A percentile compares a stretch with the other conserved stretches of the same genome.
Evolutionary conservation across 2,329 filamentous ascomycete genomes (phyloP).

Genomic region (Penicillium sp.): DNA sequence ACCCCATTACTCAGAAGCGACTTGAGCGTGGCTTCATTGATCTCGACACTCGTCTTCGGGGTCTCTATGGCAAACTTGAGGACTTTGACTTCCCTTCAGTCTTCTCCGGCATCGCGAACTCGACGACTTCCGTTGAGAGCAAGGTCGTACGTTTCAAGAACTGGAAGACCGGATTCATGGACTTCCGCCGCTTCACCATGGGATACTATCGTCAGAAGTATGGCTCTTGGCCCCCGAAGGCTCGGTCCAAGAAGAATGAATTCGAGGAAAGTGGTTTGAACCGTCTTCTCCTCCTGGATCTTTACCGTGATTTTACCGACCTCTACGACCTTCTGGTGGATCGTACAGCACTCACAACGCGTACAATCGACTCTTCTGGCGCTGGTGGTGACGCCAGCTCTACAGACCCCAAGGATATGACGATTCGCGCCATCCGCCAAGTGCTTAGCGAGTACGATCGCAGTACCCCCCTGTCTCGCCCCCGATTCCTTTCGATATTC

Average conservation of each 20-base stretch:
- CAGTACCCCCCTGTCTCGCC: conserved; percentile 82
- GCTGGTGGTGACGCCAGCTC: conserved; percentile 47
- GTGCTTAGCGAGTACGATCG: conserved; percentile 86
- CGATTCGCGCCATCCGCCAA: conserved; percentile 69
- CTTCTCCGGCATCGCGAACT: conserved; percentile 84
- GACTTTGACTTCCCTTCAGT: conserved; percentile 89
- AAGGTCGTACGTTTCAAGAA: conserved; percentile 77
- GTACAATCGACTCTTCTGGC: conserved; percentile 67
- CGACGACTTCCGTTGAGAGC: conserved; percentile 72
- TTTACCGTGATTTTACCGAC: conserved; percentile 82
- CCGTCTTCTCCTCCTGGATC: conserved; percentile 71
- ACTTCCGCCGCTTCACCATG: conserved; percentile 71
- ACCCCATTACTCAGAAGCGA: conserved; percentile 68
- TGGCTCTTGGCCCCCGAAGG: conserved; percentile 86
- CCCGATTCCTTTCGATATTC: conserved; percentile 85
- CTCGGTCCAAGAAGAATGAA: conserved; percentile 84
- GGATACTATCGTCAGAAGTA: conserved; percentile 67
- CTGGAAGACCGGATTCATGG: conserved; percentile 73
- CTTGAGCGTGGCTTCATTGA: conserved; percentile 80
- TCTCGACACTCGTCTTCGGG: conserved; percentile 68
- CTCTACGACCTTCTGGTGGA: conserved; percentile 89
- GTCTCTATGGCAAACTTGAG: conserved; percentile 69
- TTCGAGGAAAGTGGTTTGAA: conserved; percentile 86
- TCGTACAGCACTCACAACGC: conserved; percentile 71
- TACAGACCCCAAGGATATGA: conserved; percentile 54